phyloP scores from a whole-genome alignment of 2,329 filamentous ascomycete species.

The Calonectria ilicicola region DNA sequence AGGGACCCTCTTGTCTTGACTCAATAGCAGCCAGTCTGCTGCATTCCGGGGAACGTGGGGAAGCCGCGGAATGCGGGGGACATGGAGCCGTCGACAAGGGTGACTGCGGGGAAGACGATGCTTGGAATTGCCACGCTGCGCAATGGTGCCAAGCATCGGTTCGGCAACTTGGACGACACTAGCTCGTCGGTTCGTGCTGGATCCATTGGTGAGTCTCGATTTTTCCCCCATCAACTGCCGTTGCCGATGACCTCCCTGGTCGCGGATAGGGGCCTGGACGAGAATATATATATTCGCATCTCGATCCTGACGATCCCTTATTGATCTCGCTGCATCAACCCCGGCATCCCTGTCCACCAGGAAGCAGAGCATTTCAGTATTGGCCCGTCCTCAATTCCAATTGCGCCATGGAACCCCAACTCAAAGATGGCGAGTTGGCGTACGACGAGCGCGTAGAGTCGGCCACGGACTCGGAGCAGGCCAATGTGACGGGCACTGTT shows the following conservation, averaged over 20 bases:
- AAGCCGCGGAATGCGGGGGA: not conserved
- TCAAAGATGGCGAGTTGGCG: not conserved
- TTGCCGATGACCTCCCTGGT: not conserved
- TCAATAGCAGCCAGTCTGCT: not conserved
- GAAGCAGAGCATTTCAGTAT: no score
- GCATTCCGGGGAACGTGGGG: not conserved
- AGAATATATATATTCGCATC: not conserved
- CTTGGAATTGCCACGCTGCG: not conserved
- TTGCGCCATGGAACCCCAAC: not conserved
- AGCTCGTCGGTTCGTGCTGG: not conserved
- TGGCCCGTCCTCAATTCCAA: not conserved
- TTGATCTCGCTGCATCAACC: not conserved
- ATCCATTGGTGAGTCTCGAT: not conserved
- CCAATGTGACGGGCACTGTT: constrained; percentile 3
- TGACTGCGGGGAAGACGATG: not conserved
- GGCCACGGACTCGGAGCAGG: not conserved
- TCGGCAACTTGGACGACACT: not conserved
- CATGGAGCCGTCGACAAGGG: not conserved
- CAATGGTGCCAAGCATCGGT: not conserved
- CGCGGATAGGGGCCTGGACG: no score
- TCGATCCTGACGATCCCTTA: not conserved
- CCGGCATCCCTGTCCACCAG: no score
- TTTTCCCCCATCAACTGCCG: not conserved
- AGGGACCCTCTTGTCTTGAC: not conserved
- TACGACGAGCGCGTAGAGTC: not conserved